These are phyloP conservation scores for Solanum gandarillasii DNA, from an alignment of 257 asterid genomes.

Conservation along the genomic window DNA sequence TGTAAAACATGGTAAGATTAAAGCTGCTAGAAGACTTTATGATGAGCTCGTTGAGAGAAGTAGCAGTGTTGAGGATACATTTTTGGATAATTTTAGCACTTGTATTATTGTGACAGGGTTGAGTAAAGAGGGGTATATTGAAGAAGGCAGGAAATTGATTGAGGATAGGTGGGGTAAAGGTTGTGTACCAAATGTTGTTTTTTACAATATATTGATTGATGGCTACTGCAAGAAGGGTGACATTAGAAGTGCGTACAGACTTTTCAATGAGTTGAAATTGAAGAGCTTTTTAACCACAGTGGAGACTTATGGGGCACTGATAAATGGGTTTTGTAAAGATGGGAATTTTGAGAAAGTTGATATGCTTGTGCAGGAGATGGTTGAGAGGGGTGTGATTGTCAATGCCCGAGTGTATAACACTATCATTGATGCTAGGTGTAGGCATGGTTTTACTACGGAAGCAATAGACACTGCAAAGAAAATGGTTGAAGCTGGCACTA, in stretches of 20 bases:
- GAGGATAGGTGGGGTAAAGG: slow-evolving; percentile 78
- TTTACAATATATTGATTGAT: slow-evolving; percentile 69
- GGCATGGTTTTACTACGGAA: slow-evolving; percentile 35
- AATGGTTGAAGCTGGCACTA: slow-evolving; percentile 46
- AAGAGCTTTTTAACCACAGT: slow-evolving; percentile 65
- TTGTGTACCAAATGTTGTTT: slow-evolving; percentile 71
- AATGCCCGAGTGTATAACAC: slow-evolving; percentile 45
- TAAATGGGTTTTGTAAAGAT: slow-evolving; percentile 57
- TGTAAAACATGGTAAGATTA: slow-evolving; percentile 38
- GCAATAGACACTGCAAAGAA: slow-evolving; percentile 33
- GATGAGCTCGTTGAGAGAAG: slow-evolving; percentile 42
- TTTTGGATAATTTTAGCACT: slow-evolving; percentile 66
- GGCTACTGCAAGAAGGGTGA: slow-evolving; percentile 76
- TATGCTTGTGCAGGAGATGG: slow-evolving; percentile 57
- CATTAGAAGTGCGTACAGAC: slow-evolving; percentile 35
- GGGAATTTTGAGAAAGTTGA: slow-evolving; percentile 54
- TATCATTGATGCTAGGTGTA: slow-evolving; percentile 50
- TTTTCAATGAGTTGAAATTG: slow-evolving; percentile 54
- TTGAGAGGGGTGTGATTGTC: slow-evolving; percentile 37
- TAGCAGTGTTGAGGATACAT: slow-evolving; percentile 12
- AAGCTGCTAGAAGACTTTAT: slow-evolving; percentile 44
- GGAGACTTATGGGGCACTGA: slow-evolving; percentile 73
- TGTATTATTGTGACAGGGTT: slow-evolving; percentile 68
- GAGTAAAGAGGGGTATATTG: slow-evolving; percentile 68
- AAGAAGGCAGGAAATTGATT: slow-evolving; percentile 56